A percentile compares a stretch with the other conserved stretches of the same genome.
phyloP scores from a whole-genome alignment of 306 rosid species.

The Senna tora region DNA sequence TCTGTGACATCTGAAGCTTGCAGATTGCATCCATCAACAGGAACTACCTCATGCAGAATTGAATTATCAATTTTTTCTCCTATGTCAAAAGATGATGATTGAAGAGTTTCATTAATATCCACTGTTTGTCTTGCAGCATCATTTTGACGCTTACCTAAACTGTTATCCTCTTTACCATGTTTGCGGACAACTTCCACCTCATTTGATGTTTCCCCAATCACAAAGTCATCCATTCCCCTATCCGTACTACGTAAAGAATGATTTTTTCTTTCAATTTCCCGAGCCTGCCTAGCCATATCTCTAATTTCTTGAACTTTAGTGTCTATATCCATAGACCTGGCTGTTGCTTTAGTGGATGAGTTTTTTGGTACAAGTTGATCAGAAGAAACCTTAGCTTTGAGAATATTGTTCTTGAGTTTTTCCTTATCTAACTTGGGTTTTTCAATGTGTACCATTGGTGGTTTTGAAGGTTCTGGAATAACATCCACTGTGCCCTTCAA shows the following conservation, averaged over 20 bases:
- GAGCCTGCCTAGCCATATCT: conserved; percentile 62
- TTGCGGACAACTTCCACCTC: conserved; percentile 38
- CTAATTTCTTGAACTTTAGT: conserved; percentile 65
- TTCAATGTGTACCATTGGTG: conserved; percentile 34
- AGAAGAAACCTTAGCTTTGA: conserved; percentile 52
- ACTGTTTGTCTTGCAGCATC: conserved; percentile 39
- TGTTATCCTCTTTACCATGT: conserved; percentile 32
- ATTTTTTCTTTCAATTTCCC: conserved; percentile 55
- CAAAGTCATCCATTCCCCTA: conserved; percentile 35
- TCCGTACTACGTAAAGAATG: conserved; percentile 35
- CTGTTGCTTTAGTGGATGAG: conserved; percentile 33
- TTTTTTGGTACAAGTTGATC: conserved; percentile 44
- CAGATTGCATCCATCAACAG: conserved; percentile 32
- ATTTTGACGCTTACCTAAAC: conserved; percentile 34
- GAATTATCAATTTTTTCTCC: conserved; percentile 37
- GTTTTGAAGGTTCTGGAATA: conserved; percentile 51
- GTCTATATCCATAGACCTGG: conserved; percentile 43
- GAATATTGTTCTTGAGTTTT: conserved; percentile 58
- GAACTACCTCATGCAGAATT: conserved; percentile 35
- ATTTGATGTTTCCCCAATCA: conserved; percentile 38
- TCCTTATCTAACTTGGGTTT: conserved; percentile 78
- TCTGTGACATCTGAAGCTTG: conserved; percentile 39
- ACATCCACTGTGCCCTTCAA: conserved; percentile 63
- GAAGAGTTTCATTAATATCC: conserved; percentile 30
- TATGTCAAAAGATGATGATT: conserved; percentile 32